Base-by-base conservation (phyloP, 129 eudicot species). In the Pulicaria dysenterica region DNA sequence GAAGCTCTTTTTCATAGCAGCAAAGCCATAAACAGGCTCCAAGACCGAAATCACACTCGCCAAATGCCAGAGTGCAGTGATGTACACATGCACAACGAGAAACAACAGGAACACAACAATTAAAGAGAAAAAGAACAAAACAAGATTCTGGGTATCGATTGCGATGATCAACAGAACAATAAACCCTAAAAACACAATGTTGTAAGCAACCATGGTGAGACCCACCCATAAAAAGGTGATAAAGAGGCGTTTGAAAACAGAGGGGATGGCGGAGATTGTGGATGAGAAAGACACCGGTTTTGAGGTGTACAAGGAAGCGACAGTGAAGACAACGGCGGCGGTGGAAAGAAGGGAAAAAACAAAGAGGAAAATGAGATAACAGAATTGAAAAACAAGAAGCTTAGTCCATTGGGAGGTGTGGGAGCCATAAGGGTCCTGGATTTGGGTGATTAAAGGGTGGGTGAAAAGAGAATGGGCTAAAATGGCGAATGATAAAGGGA, bases 251-350 rank as follows among this genome's bases (percentile, higher is more conserved):
- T 85, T 87, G 51, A 92, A 85, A 3, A 87, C 87, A 8, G 69
- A 46, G 7, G 96, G 96, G 19, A 90, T 83, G 9, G 96, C 96
- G 39, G 91, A 76, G 44, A 87, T 43, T n/a, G 95, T 87, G 75
- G 79, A 51, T 5, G 85, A 77, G 73, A 78, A 90, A 5, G 89
- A 81, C 3, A 87, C 95, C 5, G 95, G 89, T 69, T 90, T 90
- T 42, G 85, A 70, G 58, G 96, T 82, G 80, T 87, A 90, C 24
- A 90, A 64, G 0, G 96, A 90, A 41, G 96, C 96, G 42, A 87
- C 95, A 75, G 96, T 90, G 84, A 90, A 90, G 70, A 90, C 95
- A 34, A 83, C 84, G 67, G 96, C 96, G 62, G 96, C 96, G 61
- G 96, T 90, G 67, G 95, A 87, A n/a, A 90, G 78, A 43, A 90